Evolutionary conservation across 371 early-diverging fungal species (phyloP).

Genomic region (Mortierella sp.): DNA sequence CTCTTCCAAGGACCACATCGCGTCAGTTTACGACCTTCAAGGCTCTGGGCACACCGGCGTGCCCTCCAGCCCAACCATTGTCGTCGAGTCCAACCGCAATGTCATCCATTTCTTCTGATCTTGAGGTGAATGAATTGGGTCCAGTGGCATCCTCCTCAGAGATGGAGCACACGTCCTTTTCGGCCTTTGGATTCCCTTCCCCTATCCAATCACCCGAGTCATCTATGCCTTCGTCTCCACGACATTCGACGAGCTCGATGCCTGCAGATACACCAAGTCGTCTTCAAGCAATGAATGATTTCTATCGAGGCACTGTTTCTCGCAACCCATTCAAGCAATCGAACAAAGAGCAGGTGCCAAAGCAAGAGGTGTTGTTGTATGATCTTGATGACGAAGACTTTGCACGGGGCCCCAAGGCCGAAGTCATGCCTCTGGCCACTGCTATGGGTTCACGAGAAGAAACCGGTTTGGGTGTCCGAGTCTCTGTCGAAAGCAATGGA

Average conservation of each 20-base stretch:
- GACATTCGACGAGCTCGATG: constrained; percentile 24
- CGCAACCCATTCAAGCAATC: background rate
- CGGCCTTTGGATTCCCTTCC: constrained; percentile 43
- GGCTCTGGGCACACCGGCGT: constrained; percentile 23
- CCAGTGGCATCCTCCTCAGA: background rate
- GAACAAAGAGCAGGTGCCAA: background rate
- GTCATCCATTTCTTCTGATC: background rate
- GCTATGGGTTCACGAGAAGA: constrained; percentile 1
- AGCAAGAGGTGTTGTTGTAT: background rate
- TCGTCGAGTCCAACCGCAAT: background rate
- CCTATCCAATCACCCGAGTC: constrained; percentile 20
- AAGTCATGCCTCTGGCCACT: background rate
- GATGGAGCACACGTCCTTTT: constrained; percentile 38
- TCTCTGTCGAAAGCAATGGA: background rate
- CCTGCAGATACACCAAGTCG: constrained; percentile 1
- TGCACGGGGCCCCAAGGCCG: background rate
- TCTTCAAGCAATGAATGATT: constrained; percentile 5
- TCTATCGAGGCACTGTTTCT: background rate
- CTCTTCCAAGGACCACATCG: constrained; percentile 16
- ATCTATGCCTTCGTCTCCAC: constrained; percentile 29
- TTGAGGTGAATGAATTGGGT: background rate
- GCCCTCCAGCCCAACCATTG: constrained; percentile 15
- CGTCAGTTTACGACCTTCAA: constrained; percentile 29
- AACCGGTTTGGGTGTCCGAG: background rate
- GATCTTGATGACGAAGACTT: too few species aligned